A percentile compares a stretch with the other conserved stretches of the same genome.
Conservation (phyloP, 2,329 filamentous ascomycete species). For the Hortaea sp. region DNA sequence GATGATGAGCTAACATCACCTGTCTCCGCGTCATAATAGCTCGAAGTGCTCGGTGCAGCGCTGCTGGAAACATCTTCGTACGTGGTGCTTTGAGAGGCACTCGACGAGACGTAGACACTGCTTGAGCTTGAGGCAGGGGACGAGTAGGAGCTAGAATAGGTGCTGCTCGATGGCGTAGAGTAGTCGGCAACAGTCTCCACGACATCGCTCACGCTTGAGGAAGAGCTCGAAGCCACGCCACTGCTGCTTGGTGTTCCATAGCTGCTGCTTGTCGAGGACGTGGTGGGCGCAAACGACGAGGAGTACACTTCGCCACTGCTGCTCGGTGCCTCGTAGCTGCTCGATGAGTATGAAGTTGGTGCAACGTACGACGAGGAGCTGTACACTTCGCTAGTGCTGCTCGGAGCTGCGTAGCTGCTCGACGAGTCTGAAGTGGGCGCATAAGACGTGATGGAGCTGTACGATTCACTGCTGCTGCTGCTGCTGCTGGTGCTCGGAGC, state of each 20-base stretch:
- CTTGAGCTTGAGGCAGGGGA: not conserved
- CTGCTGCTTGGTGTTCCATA: not conserved
- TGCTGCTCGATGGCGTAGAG: not conserved
- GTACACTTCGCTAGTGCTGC: not conserved
- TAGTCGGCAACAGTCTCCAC: not conserved
- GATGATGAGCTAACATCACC: not conserved
- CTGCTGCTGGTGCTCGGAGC: not conserved
- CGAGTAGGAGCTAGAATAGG: not conserved
- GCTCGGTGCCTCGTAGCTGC: not conserved
- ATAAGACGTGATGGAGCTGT: not conserved
- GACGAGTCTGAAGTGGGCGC: not conserved
- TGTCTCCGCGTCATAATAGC: not conserved
- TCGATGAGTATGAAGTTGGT: not conserved
- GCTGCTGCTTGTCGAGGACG: not conserved
- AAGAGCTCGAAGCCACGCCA: not conserved
- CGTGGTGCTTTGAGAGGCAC: not conserved
- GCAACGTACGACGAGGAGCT: not conserved
- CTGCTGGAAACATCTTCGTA: not conserved
- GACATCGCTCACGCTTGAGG: not conserved
- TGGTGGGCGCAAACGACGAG: not conserved
- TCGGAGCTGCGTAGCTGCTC: not conserved
- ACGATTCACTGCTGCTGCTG: not conserved
- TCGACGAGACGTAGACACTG: not conserved
- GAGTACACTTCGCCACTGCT: not conserved
- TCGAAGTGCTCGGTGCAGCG: not conserved